A percentile compares a stretch with the other conserved stretches of the same genome.
These are phyloP conservation scores for Torulaspora indica DNA, from an alignment of 805 yeast species.

Conservation along the genomic window DNA sequence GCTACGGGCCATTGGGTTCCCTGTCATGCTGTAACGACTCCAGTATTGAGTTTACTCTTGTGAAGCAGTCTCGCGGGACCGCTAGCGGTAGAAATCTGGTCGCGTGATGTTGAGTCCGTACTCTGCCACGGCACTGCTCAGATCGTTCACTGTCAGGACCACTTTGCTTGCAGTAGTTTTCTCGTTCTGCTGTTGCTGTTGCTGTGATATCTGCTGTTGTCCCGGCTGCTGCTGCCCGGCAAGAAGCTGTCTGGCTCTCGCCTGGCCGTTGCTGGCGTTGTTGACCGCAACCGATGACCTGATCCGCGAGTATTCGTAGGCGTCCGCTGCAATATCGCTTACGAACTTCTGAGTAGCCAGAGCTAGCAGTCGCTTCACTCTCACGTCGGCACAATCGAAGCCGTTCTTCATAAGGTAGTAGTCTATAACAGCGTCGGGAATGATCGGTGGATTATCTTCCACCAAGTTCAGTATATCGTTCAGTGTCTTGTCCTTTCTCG, in stretches of 20 bases:
- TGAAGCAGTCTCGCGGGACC: neutral
- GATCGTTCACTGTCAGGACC: conserved; percentile 86
- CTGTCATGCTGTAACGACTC: neutral
- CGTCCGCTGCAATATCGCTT: conserved; percentile 92
- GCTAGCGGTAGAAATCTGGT: conserved; percentile 86
- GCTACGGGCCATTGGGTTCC: too few relatives aligned
- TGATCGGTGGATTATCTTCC: conserved; percentile 93
- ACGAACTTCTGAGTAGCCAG: conserved; percentile 94
- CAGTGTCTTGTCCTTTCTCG: conserved; percentile 74
- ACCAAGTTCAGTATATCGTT: conserved; percentile 80
- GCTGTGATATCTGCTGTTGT: conserved; percentile 37
- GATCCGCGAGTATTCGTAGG: conserved; percentile 90
- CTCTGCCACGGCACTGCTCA: conserved; percentile 87
- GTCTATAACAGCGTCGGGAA: conserved; percentile 95
- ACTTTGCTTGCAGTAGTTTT: conserved; percentile 55
- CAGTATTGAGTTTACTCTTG: neutral
- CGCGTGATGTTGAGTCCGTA: conserved; percentile 85
- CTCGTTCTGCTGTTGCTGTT: conserved; percentile 44
- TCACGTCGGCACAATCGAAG: conserved; percentile 69
- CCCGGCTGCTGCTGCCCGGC: conserved; percentile 56
- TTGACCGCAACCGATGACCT: conserved; percentile 85
- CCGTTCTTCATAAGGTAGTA: conserved; percentile 85
- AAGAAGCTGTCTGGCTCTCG: conserved; percentile 70
- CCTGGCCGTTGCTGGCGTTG: conserved; percentile 79
- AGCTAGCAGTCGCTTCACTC: conserved; percentile 79